Evolutionary conservation across 179 eudicot genomes (phyloP), one percentile per base, ranked within the genome.

Genomic region (Heliamphora pulchella): DNA sequence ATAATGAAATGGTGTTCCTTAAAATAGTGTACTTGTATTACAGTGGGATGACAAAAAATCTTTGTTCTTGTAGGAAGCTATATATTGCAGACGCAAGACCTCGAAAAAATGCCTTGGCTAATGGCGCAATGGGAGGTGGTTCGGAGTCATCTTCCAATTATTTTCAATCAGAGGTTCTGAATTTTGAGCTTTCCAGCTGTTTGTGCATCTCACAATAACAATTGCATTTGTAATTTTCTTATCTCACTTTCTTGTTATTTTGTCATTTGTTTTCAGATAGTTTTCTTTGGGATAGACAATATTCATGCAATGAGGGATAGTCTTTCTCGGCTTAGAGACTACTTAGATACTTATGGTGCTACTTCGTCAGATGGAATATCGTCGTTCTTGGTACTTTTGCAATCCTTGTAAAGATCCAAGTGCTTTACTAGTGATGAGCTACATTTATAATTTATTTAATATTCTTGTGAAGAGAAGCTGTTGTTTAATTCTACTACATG

Each of bases 51-150:
- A 54, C 66, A 71, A 78, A 62, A 55, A 75, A 5, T 70, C 50
- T 4, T 68, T 76, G 83, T 75, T 67, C 78, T 58, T 71, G 53
- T 80, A 94, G 99, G 88, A 96, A 96, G 91, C 82, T 96, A 51
- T 96, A 94, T 81, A 96, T 96, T 77, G 97, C 92, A 88, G 99
- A 96, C 89, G 99, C 99, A 83, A 92, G 99, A 86, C 99, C 99
- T 46, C 86, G 97, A 81, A 96, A 92, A 89, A 96, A 96, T 89
- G 99, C 99, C 70, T 83, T 96, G 79, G 99, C 98, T 80, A 96
- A 96, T 89, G 97, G 99, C 39, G 99, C 99, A 51, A 90, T 96
- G 97, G 99, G 99, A 76, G 99, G 99, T 81, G 99, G 99, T 78
- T 96, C 99, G 41, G 99, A 96, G 88, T 96, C 99, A 69, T 91